Evolutionary conservation across 1,284 basidiomycete genomes (phyloP).

Genomic region (Cryptococcus sp.): DNA sequence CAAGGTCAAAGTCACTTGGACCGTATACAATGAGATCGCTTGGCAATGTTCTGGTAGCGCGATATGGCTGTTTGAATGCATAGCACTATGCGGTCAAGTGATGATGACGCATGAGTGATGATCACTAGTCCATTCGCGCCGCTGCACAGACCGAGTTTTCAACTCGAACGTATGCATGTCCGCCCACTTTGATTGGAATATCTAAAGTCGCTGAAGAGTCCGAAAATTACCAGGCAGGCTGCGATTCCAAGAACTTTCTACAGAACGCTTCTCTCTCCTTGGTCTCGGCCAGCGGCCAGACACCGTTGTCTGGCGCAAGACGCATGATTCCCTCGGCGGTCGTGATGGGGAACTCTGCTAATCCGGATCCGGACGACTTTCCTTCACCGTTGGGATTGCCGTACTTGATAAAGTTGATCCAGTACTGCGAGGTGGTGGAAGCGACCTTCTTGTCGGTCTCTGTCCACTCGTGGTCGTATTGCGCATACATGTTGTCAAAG

Average conservation of each 20-base stretch:
- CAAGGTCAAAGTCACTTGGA: too few relatives aligned
- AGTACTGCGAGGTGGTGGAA: neutral
- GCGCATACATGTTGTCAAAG: slow-evolving; percentile 4
- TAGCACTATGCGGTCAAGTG: too few relatives aligned
- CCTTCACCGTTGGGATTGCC: slow-evolving; percentile 4
- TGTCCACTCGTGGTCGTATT: neutral
- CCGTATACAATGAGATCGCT: too few relatives aligned
- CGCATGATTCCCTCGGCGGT: slow-evolving; percentile 4
- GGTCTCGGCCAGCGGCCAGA: neutral
- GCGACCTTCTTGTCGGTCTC: neutral
- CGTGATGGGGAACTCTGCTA: neutral
- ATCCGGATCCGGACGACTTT: neutral
- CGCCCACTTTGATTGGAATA: too few relatives aligned
- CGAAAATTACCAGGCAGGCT: neutral
- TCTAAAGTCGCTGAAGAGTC: too few relatives aligned
- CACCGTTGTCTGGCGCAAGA: neutral
- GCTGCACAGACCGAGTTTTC: too few relatives aligned
- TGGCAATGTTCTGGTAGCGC: too few relatives aligned
- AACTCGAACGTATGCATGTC: too few relatives aligned
- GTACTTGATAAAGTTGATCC: slow-evolving; percentile 6
- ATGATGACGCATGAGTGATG: too few relatives aligned
- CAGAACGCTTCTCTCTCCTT: slow-evolving; percentile 5
- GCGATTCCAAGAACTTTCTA: slow-evolving; percentile 1
- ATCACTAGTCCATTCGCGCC: too few relatives aligned
- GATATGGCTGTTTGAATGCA: too few relatives aligned